Conservation (phyloP, 2,329 filamentous ascomycete species). For the Stylonectria norvegica region DNA sequence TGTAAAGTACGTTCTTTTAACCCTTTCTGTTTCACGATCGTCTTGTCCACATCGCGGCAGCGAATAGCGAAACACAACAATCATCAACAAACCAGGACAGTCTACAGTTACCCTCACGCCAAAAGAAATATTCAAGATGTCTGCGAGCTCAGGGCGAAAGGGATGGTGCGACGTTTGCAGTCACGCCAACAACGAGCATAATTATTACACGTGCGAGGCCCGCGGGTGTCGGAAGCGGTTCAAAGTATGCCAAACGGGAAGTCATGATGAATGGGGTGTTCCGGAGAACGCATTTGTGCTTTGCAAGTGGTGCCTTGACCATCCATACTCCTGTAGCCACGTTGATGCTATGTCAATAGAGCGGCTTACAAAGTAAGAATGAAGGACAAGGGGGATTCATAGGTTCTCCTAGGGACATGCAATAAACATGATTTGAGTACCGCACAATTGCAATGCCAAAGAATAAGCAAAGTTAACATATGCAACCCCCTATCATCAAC, state of each 20-base stretch:
- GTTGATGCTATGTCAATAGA: background rate
- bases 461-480: no score
- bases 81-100: no score
- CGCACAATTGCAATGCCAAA: no score
- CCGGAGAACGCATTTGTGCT: constrained; percentile 4
- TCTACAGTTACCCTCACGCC: background rate
- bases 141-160: background rate
- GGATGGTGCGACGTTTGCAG: background rate
- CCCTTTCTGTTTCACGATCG: background rate
- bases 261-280: background rate
- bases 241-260: background rate
- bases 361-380: no score
- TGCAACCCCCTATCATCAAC: no score
- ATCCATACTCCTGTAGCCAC: background rate
- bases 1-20: background rate
- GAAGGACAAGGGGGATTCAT: no score
- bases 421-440: no score
- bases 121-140: background rate
- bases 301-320: background rate
- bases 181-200: background rate
- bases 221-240: background rate
- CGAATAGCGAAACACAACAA: no score
- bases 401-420: no score
- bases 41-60: background rate
- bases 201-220: background rate